Conservation (phyloP, 75 land plant species). For the Sequoiadendron giganteum region DNA sequence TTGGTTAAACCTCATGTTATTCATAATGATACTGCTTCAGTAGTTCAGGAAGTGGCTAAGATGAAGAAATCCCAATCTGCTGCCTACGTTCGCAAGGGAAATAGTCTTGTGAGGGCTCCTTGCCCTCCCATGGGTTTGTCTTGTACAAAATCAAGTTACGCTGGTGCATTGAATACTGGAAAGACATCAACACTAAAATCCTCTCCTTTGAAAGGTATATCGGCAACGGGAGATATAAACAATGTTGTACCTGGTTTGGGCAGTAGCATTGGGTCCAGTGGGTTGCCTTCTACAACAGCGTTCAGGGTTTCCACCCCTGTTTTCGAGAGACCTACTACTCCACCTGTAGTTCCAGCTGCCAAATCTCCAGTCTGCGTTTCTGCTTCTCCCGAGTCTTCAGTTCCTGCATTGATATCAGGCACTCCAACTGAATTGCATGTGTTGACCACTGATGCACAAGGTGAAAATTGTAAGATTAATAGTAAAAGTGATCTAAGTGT, state of each 20-base stretch:
- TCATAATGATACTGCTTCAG: constrained; percentile 14
- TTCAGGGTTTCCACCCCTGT: background rate
- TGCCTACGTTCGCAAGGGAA: constrained; percentile 86
- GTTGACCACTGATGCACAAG: background rate
- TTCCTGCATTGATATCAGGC: background rate
- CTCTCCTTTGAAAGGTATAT: background rate
- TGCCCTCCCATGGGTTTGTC: constrained; percentile 16
- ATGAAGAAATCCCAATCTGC: constrained; percentile 12
- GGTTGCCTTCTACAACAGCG: background rate
- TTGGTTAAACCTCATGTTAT: constrained; percentile 4
- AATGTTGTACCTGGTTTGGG: background rate
- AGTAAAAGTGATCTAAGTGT: background rate
- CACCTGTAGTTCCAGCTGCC: constrained; percentile 20
- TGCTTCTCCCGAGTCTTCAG: background rate
- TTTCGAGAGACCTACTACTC: constrained; percentile 32
- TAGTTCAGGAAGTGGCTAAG: constrained; percentile 15
- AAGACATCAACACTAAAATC: background rate
- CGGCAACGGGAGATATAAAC: background rate
- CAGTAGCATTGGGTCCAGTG: background rate
- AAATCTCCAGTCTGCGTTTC: constrained; percentile 12
- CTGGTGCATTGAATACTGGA: background rate
- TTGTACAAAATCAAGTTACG: background rate
- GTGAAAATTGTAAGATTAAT: background rate
- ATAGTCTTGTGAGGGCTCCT: constrained; percentile 73
- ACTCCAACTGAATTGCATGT: background rate